phyloP scores from a whole-genome alignment of 805 yeast genomes.

The Dipodascopsis uninucleata region DNA sequence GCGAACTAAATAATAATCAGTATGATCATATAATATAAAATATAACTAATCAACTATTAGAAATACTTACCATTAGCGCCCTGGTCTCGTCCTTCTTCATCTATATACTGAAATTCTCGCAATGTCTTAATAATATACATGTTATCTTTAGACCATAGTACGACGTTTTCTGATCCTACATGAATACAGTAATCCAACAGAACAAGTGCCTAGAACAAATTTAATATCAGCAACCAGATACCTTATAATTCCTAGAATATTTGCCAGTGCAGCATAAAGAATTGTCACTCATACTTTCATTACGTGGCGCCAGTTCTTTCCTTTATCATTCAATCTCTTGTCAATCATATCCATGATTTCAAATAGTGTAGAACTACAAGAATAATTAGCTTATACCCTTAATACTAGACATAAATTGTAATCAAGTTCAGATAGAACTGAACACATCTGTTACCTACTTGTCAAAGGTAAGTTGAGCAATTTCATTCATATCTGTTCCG shows the following conservation, averaged over 20 bases:
- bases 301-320: slow-evolving; percentile 95
- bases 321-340: slow-evolving; percentile 88
- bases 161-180: slow-evolving; percentile 83
- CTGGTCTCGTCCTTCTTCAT: slow-evolving; percentile 75
- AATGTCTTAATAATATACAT: slow-evolving; percentile 82
- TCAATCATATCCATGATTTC: slow-evolving; percentile 94
- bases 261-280: background rate
- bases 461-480: slow-evolving; percentile 70
- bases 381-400: background rate
- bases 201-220: slow-evolving; percentile 62
- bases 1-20: slow-evolving; percentile 42
- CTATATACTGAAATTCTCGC: slow-evolving; percentile 81
- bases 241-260: background rate
- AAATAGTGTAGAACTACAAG: slow-evolving; percentile 58
- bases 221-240: background rate
- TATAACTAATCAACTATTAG: too few relatives aligned
- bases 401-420: background rate
- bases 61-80: slow-evolving; percentile 57
- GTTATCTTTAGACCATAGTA: slow-evolving; percentile 87
- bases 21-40: background rate
- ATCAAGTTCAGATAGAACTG: slow-evolving; percentile 2
- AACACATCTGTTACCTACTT: slow-evolving; percentile 34
- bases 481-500: slow-evolving; percentile 74
- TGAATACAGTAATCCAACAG: slow-evolving; percentile 85
- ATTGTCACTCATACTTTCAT: slow-evolving; percentile 49